These are phyloP conservation scores for Pseudogymnoascus sp. DNA, from an alignment of 2,329 filamentous ascomycete species.

Conservation along the genomic window DNA sequence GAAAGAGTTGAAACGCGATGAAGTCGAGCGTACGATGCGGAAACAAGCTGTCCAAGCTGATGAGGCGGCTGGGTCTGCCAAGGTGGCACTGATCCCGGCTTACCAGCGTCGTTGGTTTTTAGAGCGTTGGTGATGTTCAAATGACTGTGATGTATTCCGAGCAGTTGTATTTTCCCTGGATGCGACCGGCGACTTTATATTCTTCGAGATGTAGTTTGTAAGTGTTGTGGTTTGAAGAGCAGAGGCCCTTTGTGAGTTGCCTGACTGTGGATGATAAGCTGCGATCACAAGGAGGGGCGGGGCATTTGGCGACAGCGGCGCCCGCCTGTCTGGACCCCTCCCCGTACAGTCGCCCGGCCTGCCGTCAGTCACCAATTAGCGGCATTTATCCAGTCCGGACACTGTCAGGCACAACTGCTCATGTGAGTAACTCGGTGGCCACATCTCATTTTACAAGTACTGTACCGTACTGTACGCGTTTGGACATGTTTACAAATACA, in stretches of 20 bases:
- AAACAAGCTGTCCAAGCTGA: background rate
- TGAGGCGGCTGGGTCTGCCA: slow-evolving; percentile 2
- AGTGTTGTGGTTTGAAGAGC: background rate
- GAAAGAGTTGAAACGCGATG: background rate
- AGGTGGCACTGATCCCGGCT: slow-evolving; percentile 5
- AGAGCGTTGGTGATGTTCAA: background rate
- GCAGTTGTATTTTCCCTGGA: background rate
- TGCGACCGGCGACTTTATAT: slow-evolving; percentile 5
- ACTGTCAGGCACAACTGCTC: slow-evolving; percentile 2
- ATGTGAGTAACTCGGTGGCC: slow-evolving; percentile 6
- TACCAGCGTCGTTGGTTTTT: slow-evolving; percentile 1
- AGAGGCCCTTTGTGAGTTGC: background rate
- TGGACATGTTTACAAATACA: background rate
- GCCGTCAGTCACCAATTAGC: background rate
- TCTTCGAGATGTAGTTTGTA: background rate
- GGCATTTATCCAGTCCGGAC: background rate
- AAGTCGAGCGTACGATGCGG: background rate
- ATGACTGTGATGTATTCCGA: background rate
- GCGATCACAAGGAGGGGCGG: slow-evolving; percentile 2
- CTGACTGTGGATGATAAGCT: background rate
- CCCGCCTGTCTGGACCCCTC: slow-evolving; percentile 4
- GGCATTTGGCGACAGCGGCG: slow-evolving; percentile 5
- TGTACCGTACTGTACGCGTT: background rate
- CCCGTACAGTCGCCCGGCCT: background rate
- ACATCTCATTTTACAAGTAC: background rate